Percentiles rank a stretch among this genome's conserved stretches.
Evolutionary conservation across 2,329 filamentous ascomycete genomes (phyloP).

Genomic region (Diaporthe sp.): DNA sequence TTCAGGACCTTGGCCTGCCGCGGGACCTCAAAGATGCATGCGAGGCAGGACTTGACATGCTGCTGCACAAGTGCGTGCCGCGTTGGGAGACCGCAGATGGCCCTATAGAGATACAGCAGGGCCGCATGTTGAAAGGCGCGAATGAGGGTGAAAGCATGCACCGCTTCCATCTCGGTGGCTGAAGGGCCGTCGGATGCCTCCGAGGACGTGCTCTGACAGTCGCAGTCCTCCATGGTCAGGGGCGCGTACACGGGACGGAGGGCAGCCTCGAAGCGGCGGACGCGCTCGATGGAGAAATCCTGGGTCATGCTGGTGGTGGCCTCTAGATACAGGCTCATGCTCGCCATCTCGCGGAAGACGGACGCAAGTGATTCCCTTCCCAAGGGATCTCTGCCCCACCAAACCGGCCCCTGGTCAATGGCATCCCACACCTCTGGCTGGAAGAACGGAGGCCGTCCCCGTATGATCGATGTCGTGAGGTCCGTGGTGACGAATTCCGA

Average conservation of each 20-base stretch:
- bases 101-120: slow-evolving; percentile 55
- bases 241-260: slow-evolving; percentile 42
- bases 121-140: slow-evolving; percentile 53
- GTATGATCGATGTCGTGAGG: slow-evolving; percentile 53
- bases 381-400: slow-evolving; percentile 53
- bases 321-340: slow-evolving; percentile 44
- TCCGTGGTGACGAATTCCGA: slow-evolving; percentile 57
- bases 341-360: slow-evolving; percentile 46
- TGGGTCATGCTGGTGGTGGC: slow-evolving; percentile 34
- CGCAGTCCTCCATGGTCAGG: slow-evolving; percentile 40
- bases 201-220: slow-evolving; percentile 24
- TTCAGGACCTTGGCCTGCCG: slow-evolving; percentile 50
- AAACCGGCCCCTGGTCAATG: slow-evolving; percentile 51
- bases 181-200: not conserved
- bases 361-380: slow-evolving; percentile 47
- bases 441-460: slow-evolving; percentile 50
- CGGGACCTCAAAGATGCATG: slow-evolving; percentile 48
- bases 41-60: slow-evolving; percentile 48
- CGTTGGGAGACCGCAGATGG: slow-evolving; percentile 51
- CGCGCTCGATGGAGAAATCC: slow-evolving; percentile 43
- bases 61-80: slow-evolving; percentile 53
- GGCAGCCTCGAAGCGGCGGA: slow-evolving; percentile 43
- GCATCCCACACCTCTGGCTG: slow-evolving; percentile 49
- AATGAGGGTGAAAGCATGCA: slow-evolving; percentile 49
- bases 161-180: slow-evolving; percentile 42